phyloP scores from a whole-genome alignment of 1,139 yeast genomes.

The Blastobotrys persicus region DNA sequence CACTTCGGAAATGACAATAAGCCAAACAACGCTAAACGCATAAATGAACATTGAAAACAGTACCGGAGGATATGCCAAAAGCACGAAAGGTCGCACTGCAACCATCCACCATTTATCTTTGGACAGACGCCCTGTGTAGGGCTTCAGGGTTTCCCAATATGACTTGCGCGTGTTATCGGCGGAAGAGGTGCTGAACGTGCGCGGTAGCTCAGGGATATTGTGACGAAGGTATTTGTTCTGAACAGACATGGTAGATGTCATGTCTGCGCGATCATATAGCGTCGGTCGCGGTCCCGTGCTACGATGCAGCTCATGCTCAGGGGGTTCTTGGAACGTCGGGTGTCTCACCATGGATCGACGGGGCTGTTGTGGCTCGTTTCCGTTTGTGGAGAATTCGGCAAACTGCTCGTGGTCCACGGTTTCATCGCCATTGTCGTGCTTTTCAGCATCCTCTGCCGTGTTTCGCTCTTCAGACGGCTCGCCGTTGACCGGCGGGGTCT shows the following conservation, averaged over 20 bases:
- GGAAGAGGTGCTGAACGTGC: slow-evolving; percentile 17
- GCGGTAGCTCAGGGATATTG: slow-evolving; percentile 11
- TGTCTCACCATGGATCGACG: slow-evolving; percentile 14
- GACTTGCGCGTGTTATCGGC: slow-evolving; percentile 25
- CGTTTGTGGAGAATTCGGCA: slow-evolving; percentile 15
- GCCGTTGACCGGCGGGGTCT: neutral
- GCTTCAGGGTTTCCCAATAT: slow-evolving; percentile 27
- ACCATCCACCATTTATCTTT: slow-evolving; percentile 58
- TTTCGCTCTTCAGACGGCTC: neutral
- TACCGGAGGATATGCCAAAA: slow-evolving; percentile 52
- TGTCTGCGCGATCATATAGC: slow-evolving; percentile 8
- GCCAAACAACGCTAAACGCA: slow-evolving; percentile 61
- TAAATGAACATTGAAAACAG: slow-evolving; percentile 54
- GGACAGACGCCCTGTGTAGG: slow-evolving; percentile 48
- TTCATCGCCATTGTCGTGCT: neutral
- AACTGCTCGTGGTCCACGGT: slow-evolving; percentile 15
- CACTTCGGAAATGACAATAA: slow-evolving; percentile 59
- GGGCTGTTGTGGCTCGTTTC: slow-evolving; percentile 1
- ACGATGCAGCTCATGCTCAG: slow-evolving; percentile 11
- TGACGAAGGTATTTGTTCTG: slow-evolving; percentile 18
- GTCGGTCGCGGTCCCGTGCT: slow-evolving; percentile 7
- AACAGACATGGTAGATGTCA: slow-evolving; percentile 11
- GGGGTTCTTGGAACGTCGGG: slow-evolving; percentile 19
- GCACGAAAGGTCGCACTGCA: slow-evolving; percentile 53
- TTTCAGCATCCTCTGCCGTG: neutral